Conservation (phyloP, 2,329 filamentous ascomycete species). For the Aspergillus sp. region DNA sequence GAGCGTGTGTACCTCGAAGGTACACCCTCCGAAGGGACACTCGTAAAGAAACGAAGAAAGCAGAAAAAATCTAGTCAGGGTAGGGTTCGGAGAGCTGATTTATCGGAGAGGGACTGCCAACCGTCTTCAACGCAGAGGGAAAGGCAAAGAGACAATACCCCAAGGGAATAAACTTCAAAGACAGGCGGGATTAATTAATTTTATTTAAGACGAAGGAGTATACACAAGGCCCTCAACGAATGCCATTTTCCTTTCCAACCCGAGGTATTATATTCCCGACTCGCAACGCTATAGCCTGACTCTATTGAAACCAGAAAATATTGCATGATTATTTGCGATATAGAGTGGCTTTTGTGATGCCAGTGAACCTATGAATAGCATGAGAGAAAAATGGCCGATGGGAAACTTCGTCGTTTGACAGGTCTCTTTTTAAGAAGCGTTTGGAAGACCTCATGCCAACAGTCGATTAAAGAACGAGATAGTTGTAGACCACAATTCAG, state of each 20-base stretch:
- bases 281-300: not conserved
- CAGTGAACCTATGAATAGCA: not conserved
- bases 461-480: conserved; percentile 27
- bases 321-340: no score
- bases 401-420: not conserved
- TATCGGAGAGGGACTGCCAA: not conserved
- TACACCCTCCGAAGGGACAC: conserved; percentile 45
- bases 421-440: not conserved
- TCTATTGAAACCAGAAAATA: no score
- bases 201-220: not conserved
- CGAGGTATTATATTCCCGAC: no score
- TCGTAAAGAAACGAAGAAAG: conserved; percentile 60
- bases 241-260: not conserved
- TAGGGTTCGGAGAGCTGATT: not conserved
- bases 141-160: not conserved
- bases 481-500: conserved; percentile 40
- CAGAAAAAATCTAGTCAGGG: conserved; percentile 25
- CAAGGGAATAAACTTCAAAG: not conserved
- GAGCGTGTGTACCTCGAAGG: conserved; percentile 52
- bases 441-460: conserved; percentile 17
- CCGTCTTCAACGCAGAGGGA: not conserved
- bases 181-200: not conserved
- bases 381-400: not conserved
- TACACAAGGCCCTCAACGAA: not conserved
- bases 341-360: no score